Percentiles rank a stretch among this genome's conserved stretches.
These are phyloP conservation scores for Erythrophleum ivorense DNA, from an alignment of 331 rosid species.

Conservation along the genomic window DNA sequence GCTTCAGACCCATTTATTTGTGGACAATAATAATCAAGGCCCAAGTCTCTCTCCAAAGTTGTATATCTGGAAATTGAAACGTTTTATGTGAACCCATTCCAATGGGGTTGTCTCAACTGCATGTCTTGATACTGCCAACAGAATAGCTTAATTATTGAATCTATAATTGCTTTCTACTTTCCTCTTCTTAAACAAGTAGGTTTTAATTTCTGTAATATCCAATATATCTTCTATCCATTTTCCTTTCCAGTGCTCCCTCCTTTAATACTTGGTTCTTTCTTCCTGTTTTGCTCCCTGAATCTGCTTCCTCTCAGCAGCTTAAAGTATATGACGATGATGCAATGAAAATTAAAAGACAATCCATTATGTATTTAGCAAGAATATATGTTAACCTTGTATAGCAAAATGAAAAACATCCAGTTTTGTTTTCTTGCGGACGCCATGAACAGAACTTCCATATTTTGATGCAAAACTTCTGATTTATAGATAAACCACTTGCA, in stretches of 20 bases:
- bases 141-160: background rate
- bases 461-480: no score
- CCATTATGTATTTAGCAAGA: no score
- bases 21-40: background rate
- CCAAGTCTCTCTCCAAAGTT: background rate
- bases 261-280: background rate
- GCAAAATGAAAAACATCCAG: no score
- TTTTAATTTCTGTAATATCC: background rate
- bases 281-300: background rate
- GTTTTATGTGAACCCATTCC: background rate
- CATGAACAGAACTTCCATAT: no score
- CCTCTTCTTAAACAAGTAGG: no score
- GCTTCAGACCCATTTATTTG: background rate
- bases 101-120: conserved; percentile 8
- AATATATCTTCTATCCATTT: background rate
- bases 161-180: background rate
- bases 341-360: no score
- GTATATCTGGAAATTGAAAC: background rate
- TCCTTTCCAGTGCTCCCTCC: background rate
- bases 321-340: no score
- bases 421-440: no score
- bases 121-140: background rate
- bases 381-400: no score
- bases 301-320: background rate
- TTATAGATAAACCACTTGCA: no score